Evolutionary conservation across 2,329 filamentous ascomycete genomes (phyloP), one percentile per base, ranked within the genome.

Genomic region (Diaporthe citriasiana): DNA sequence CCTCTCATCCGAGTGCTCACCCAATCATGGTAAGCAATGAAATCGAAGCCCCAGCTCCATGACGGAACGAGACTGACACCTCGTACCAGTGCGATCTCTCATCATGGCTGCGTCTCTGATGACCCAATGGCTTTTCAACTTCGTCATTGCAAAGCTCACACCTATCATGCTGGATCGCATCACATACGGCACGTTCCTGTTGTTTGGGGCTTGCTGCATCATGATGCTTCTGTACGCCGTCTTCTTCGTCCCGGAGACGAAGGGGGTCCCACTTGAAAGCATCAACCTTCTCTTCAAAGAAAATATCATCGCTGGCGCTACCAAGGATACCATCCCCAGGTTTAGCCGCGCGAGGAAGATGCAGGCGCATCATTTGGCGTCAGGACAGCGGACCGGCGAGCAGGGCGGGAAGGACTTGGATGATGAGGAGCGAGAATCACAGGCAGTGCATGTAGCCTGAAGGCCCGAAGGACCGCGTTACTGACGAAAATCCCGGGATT

Each of bases 201-300:
- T 89, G 80, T 89, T 89, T 76, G 87, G 85, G 4, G 80, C 83
- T 0, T 81, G 87, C 42, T 84, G 87, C 65, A 81, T 88, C 22
- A 75, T 82, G 38, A 85, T 87, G 76, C 82, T 85, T 13, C 77
- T 87, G 56, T 89, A 86, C 79, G 83, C 86, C 4, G 84, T 84
- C 71, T 87, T 88, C 80, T 86, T 87, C 63, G 82, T 89, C 0
- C 87, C 87, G 1, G 87, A 89, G 77, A 89, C 87, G 3, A 89
- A 87, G 78, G 87, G 87, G 70, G 79, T 88, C 15, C 84, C 85
- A 2, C 82, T 88, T 9, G 87, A 89, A 76, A 75, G 74, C 47
- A 63, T 75, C 47, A 73, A 65, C 30, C 25, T 71, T 13, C 68
- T 75, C 9, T 75, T 75, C 22, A 73, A 75, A 13, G 74, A 73